Base-by-base conservation (phyloP, 2,329 filamentous ascomycete species). In the Venturia aucupariae region DNA sequence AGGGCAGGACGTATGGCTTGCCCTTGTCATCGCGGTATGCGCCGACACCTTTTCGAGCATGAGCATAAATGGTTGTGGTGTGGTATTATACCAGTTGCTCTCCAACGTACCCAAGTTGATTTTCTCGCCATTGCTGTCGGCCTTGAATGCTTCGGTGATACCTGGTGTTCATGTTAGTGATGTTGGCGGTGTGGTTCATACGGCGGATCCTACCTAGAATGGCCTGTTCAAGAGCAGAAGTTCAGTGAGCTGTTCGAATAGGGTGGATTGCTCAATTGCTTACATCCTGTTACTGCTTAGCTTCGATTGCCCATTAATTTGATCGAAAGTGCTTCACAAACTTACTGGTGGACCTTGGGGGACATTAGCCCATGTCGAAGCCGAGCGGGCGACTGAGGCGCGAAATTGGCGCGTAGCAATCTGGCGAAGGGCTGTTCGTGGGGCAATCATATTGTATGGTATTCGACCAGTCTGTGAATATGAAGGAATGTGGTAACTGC, bases 91-190 rank as follows among this genome's bases (percentile, higher is more conserved):
- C 51, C 32, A 65, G 59, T 24, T 46, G 48, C 48, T 51, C 30
- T 46, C 22, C 22, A 15, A 69, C 83, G 73, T 80, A 89, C 90
- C 94, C 67, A 99, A 82, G 82, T 97, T 97, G 84, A 99, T 97
- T 87, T 97, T 99, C 82, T 96, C 86, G 68, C 86, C 81, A 79
- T 95, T 93, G 73, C 82, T 84, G 77, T 99, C 94, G 78, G 92
- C 92, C 85, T 97, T 99, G 89, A 94, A 99, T 67, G 94, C 94
- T 82, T 99, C 94, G 68, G 94, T 97, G 80, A 99, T 92, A 77
- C 90, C 89, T 88, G 69, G 10, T 63, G 30, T 8, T 51, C n/a
- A 30, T 24, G 57, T 65, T 35, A 62, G 54, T 17, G 65, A 57
- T 61, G 57, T 35, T 63, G 61, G 57, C 42, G 65, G 65, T 64